Evolutionary conservation across 164 flowering plant species (phyloP).

Genomic region (Liriodendron chinense): DNA sequence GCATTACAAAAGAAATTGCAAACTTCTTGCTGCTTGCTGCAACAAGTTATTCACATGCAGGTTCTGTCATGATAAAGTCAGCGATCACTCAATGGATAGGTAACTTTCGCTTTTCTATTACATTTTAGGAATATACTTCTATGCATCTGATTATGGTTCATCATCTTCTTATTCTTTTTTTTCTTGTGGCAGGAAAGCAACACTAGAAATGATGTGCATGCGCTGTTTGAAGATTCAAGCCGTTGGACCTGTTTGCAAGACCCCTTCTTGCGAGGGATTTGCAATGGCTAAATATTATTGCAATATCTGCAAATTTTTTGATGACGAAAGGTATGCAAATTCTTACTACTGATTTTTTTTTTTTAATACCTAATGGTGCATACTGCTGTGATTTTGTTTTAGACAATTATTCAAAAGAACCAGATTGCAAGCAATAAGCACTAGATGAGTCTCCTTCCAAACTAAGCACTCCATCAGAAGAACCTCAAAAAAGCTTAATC

Average conservation of each 20-base stretch:
- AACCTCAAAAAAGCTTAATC: too few relatives aligned
- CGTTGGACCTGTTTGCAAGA: slow-evolving; percentile 71
- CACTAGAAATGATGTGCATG: slow-evolving; percentile 98
- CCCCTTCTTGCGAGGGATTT: slow-evolving; percentile 77
- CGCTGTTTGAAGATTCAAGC: slow-evolving; percentile 79
- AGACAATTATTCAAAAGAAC: not conserved
- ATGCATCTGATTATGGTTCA: not conserved
- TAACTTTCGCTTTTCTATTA: slow-evolving; percentile 14
- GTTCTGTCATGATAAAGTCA: slow-evolving; percentile 92
- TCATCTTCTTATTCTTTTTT: not conserved
- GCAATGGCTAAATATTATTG: slow-evolving; percentile 91
- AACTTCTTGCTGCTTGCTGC: slow-evolving; percentile 89
- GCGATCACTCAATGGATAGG: slow-evolving; percentile 98
- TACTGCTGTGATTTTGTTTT: not conserved
- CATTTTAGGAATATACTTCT: not conserved
- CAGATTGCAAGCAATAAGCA: not conserved
- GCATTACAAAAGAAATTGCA: slow-evolving; percentile 94
- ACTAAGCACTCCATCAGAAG: not conserved
- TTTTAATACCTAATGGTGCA: not conserved
- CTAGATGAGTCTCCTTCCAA: not conserved
- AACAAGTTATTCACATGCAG: slow-evolving; percentile 81
- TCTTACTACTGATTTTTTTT: not conserved
- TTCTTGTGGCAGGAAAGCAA: slow-evolving; percentile 58
- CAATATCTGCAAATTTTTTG: slow-evolving; percentile 87
- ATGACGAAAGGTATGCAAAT: slow-evolving; percentile 76